Conservation (phyloP, 495 filamentous ascomycete genomes). For the Daldinia vernicosa region DNA sequence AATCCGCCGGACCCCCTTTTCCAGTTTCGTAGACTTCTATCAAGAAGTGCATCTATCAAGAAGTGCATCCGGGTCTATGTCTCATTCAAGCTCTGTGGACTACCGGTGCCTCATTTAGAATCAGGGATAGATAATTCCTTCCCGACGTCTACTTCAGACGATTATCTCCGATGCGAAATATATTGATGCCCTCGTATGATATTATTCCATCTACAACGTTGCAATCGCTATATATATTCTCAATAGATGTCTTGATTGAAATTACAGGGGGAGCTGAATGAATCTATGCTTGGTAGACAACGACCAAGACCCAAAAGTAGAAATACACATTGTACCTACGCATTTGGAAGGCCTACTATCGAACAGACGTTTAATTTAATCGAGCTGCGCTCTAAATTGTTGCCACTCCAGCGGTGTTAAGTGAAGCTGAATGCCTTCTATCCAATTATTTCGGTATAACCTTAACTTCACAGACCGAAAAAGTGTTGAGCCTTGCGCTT, state of each 20-base stretch:
- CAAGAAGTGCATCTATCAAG: not conserved
- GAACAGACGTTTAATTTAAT: not conserved
- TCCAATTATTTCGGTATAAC: not conserved
- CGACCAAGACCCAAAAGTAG: not conserved
- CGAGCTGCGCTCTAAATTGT: not conserved
- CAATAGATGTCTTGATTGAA: not conserved
- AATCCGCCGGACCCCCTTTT: not conserved
- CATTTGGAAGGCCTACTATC: not conserved
- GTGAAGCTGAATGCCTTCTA: not conserved
- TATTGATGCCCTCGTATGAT: not conserved
- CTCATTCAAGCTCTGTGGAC: not conserved
- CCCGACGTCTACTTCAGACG: not conserved
- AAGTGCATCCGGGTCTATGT: not conserved
- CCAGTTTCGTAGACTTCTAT: not conserved
- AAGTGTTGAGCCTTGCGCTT: slow-evolving; percentile 16
- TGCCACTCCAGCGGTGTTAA: too few relatives aligned
- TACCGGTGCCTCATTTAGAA: not conserved
- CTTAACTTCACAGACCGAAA: slow-evolving; percentile 11
- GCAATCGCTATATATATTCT: not conserved
- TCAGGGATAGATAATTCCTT: not conserved
- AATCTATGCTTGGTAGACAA: not conserved
- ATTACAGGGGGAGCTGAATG: not conserved
- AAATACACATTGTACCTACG: not conserved
- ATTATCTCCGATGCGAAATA: not conserved
- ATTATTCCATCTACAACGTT: not conserved